A percentile compares a stretch with the other conserved stretches of the same genome.
Conservation (phyloP, 2,329 filamentous ascomycete genomes). For the Didymella glomerata region DNA sequence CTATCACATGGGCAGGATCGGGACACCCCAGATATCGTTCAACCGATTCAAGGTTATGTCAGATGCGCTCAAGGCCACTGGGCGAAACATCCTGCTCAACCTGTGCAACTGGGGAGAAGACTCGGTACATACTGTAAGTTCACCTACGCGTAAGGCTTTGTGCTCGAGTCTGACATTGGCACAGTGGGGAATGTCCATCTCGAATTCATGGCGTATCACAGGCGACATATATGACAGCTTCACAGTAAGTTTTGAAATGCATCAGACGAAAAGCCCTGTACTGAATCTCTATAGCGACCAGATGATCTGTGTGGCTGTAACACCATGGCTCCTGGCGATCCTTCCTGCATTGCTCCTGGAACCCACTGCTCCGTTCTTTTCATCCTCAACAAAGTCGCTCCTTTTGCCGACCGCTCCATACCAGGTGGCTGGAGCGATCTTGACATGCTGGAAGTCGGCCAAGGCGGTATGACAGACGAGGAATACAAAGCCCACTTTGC, state of each 20-base stretch:
- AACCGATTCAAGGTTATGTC: constrained; percentile 42
- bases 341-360: constrained; percentile 38
- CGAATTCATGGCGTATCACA: constrained; percentile 48
- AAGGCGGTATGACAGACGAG: constrained; percentile 41
- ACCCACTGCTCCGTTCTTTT: constrained; percentile 42
- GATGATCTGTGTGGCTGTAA: constrained; percentile 41
- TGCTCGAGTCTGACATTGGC: constrained; percentile 6
- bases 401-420: constrained; percentile 39
- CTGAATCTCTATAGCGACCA: constrained; percentile 26
- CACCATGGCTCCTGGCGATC: constrained; percentile 34
- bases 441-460: constrained; percentile 44
- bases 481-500: constrained; percentile 53
- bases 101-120: constrained; percentile 51
- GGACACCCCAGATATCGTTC: constrained; percentile 38
- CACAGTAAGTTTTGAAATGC: constrained; percentile 11
- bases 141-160: not conserved
- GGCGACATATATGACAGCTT: constrained; percentile 45
- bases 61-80: constrained; percentile 35
- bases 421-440: constrained; percentile 43
- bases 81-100: constrained; percentile 37
- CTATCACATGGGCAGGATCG: constrained; percentile 42
- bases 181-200: constrained; percentile 48
- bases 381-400: constrained; percentile 42
- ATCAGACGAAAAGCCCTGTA: not conserved
- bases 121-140: constrained; percentile 38